These are phyloP conservation scores for Phytopythium cucurbitacearum DNA, from an alignment of 352 stramenopile species.

Conservation along the genomic window DNA sequence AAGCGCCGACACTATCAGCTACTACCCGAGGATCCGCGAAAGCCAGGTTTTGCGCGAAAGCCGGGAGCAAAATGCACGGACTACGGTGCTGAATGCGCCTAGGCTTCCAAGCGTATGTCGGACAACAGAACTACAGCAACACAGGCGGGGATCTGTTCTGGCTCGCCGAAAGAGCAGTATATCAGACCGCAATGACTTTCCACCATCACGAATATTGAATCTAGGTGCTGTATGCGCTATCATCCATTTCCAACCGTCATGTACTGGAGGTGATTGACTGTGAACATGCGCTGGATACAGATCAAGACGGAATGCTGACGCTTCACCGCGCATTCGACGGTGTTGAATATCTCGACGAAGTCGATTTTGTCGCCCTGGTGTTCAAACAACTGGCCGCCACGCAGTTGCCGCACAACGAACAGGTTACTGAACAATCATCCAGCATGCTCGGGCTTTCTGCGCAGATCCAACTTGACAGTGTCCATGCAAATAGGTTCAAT, in stretches of 20 bases:
- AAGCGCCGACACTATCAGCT: conserved; percentile 29
- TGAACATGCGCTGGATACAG: conserved; percentile 11
- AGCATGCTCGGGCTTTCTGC: neutral
- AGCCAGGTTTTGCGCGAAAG: conserved; percentile 31
- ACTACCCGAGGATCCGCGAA: conserved; percentile 53
- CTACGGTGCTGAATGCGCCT: neutral
- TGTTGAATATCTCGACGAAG: conserved; percentile 22
- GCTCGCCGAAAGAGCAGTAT: neutral
- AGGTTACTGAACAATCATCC: conserved; percentile 9
- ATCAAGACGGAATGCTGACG: conserved; percentile 28
- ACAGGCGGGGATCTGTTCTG: too few species aligned
- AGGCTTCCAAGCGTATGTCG: neutral
- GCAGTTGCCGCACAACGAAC: conserved; percentile 12
- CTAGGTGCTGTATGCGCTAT: conserved; percentile 1
- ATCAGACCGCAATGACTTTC: neutral
- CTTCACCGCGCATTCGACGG: conserved; percentile 36
- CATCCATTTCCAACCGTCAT: too few species aligned
- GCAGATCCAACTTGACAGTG: neutral
- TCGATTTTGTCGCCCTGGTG: conserved; percentile 42
- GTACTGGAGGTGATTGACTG: neutral
- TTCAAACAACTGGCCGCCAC: conserved; percentile 18
- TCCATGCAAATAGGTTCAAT: conserved; percentile 16
- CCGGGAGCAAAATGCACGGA: conserved; percentile 26
- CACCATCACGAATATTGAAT: conserved; percentile 8
- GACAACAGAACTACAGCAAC: neutral